Evolutionary conservation across 176 grass and related monocot species (phyloP).

Genomic region (Luzula sylvatica): DNA sequence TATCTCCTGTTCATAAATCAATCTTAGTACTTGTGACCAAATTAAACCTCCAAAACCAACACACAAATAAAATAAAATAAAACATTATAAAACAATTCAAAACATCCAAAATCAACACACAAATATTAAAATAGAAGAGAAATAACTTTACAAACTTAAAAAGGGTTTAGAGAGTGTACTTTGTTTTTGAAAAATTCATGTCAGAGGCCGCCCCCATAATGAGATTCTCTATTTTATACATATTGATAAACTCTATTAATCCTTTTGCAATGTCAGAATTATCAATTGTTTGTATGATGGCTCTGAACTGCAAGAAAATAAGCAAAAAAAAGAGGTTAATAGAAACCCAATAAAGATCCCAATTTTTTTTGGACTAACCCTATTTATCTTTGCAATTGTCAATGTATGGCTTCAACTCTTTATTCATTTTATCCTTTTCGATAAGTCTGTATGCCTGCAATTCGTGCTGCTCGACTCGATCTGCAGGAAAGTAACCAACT

Average conservation of each 20-base stretch:
- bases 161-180: neutral
- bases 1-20: conserved; percentile 34
- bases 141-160: no score
- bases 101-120: no score
- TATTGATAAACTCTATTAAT: conserved; percentile 42
- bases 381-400: conserved; percentile 18
- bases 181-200: conserved; percentile 7
- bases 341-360: neutral
- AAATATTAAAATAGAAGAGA: neutral
- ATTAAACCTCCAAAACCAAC: no score
- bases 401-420: conserved; percentile 31
- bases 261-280: conserved; percentile 46
- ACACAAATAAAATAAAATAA: no score
- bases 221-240: conserved; percentile 43
- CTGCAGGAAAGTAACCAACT: conserved; percentile 29
- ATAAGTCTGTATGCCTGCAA: conserved; percentile 32
- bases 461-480: conserved; percentile 44
- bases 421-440: conserved; percentile 44
- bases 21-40: no score
- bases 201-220: conserved; percentile 59
- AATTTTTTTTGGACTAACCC: conserved; percentile 26
- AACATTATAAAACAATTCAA: no score
- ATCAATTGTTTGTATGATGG: conserved; percentile 42
- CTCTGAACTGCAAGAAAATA: conserved; percentile 28
- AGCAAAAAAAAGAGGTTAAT: neutral